Evolutionary conservation across 345 rosid genomes (phyloP).

Genomic region (Citrus maxima): DNA sequence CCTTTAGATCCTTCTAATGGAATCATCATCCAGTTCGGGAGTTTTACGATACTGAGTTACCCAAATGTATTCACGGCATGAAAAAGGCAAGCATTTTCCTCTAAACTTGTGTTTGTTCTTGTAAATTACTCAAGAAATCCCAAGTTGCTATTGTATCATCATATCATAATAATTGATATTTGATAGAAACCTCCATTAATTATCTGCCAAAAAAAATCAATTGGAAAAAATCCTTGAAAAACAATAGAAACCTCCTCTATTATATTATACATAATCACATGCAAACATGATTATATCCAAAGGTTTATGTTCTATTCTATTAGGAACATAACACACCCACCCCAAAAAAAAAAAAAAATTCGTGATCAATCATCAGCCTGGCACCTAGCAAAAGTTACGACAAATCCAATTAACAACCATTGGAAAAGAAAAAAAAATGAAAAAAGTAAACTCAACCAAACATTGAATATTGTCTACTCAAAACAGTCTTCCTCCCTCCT

Average conservation of each 20-base stretch:
- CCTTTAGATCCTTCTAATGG: too few relatives aligned
- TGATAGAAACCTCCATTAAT: too few relatives aligned
- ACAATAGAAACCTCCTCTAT: too few relatives aligned
- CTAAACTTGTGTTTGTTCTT: too few relatives aligned
- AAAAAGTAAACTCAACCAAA: conserved; percentile 9
- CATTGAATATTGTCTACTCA: conserved; percentile 40
- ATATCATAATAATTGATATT: too few relatives aligned
- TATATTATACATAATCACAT: not conserved
- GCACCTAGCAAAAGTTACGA: not conserved
- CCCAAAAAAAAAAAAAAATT: not conserved
- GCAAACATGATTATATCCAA: conserved; percentile 18
- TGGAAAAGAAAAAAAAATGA: not conserved
- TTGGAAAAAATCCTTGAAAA: not conserved
- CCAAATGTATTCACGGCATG: too few relatives aligned
- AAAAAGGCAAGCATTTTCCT: too few relatives aligned
- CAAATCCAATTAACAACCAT: not conserved
- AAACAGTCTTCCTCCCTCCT: conserved; percentile 36
- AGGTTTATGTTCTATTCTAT: conserved; percentile 5
- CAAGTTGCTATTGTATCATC: not conserved
- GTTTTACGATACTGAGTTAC: too few relatives aligned
- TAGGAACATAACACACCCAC: too few relatives aligned
- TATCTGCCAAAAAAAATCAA: not conserved
- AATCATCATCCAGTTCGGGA: too few relatives aligned
- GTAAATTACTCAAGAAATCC: not conserved
- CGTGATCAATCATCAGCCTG: not conserved